Evolutionary conservation across 352 stramenopile species (phyloP).

Genomic region (Phytophthora tubulina): DNA sequence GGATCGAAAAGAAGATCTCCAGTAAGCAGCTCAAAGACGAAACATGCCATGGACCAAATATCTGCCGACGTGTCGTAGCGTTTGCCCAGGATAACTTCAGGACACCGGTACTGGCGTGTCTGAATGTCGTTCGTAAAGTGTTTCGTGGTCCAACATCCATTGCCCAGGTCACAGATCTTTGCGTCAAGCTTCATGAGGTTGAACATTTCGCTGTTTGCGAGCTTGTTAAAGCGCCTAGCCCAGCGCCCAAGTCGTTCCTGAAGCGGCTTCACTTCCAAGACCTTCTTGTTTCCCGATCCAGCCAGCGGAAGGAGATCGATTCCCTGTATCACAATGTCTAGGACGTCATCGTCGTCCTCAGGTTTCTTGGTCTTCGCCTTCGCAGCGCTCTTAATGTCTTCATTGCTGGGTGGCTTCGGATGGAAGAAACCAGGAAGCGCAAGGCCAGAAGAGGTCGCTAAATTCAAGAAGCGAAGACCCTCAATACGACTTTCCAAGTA

Average conservation of each 20-base stretch:
- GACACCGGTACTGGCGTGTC: slow-evolving; percentile 99
- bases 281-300: slow-evolving; percentile 20
- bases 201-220: slow-evolving; percentile 56
- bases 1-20: slow-evolving; percentile 99
- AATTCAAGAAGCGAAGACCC: slow-evolving; percentile 57
- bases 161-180: slow-evolving; percentile 99
- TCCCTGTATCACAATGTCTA: slow-evolving; percentile 56
- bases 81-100: slow-evolving; percentile 97
- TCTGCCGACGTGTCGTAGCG: slow-evolving; percentile 99
- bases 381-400: slow-evolving; percentile 23
- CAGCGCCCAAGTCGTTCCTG: slow-evolving; percentile 50
- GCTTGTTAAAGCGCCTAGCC: slow-evolving; percentile 47
- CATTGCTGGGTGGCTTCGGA: slow-evolving; percentile 41
- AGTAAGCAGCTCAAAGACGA: slow-evolving; percentile 99
- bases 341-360: slow-evolving; percentile 8
- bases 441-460: slow-evolving; percentile 42
- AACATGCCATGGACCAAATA: slow-evolving; percentile 99
- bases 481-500: slow-evolving; percentile 59
- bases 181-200: slow-evolving; percentile 70
- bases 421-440: slow-evolving; percentile 74
- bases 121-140: slow-evolving; percentile 99
- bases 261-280: slow-evolving; percentile 38
- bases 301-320: slow-evolving; percentile 45
- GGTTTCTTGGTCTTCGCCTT: slow-evolving; percentile 12
- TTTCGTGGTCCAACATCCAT: slow-evolving; percentile 99